phyloP scores from a whole-genome alignment of 2,329 filamentous ascomycete species.

The Colletotrichum sp. region DNA sequence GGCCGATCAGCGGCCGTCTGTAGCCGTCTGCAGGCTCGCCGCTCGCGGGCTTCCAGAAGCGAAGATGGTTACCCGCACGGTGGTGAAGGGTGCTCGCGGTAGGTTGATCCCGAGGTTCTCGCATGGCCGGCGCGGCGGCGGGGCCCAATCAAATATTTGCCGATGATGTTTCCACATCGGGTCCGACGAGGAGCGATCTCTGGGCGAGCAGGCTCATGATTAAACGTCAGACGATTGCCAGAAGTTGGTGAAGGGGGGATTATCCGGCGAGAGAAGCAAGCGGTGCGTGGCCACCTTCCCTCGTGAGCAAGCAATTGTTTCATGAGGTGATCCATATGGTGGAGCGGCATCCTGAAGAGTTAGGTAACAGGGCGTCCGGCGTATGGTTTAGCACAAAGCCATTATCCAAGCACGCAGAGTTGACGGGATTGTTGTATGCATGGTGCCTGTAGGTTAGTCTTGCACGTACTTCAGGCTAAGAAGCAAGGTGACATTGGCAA shows the following conservation, averaged over 20 bases:
- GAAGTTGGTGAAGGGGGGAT: background rate
- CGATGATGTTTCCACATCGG: background rate
- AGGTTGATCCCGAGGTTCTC: slow-evolving; percentile 2
- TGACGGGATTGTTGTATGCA: background rate
- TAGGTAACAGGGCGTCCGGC: background rate
- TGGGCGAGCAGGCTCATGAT: background rate
- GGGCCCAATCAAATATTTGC: slow-evolving; percentile 15
- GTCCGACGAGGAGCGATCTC: background rate
- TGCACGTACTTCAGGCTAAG: background rate
- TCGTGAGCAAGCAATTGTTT: background rate
- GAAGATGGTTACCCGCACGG: background rate
- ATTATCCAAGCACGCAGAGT: background rate
- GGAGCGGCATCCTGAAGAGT: background rate
- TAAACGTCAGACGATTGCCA: background rate
- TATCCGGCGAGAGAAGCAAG: background rate
- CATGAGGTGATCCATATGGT: background rate
- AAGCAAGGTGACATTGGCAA: slow-evolving; percentile 1
- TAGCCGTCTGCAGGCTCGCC: background rate
- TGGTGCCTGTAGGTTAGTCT: background rate
- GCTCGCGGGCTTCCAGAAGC: slow-evolving; percentile 2
- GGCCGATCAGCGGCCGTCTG: background rate
- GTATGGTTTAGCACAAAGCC: background rate
- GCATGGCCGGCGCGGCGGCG: background rate
- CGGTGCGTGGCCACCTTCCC: background rate
- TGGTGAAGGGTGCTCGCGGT: background rate